Evolutionary conservation across 805 yeast genomes (phyloP).

Genomic region (Saccharomycopsis microspora): DNA sequence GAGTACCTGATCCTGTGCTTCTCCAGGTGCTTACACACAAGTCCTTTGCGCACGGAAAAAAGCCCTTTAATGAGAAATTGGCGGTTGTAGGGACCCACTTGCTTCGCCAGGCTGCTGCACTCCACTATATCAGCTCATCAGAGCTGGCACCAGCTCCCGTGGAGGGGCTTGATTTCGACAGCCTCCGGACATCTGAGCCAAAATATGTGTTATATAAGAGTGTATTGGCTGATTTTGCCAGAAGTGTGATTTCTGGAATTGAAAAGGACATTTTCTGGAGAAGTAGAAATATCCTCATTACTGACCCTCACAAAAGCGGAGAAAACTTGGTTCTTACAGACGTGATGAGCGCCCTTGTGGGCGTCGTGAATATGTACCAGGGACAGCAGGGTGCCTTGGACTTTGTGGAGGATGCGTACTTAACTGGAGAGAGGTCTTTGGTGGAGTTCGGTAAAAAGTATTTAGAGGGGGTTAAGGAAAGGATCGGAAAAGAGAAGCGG

Average conservation of each 20-base stretch:
- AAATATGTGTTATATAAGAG: conserved; percentile 40
- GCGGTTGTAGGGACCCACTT: conserved; percentile 60
- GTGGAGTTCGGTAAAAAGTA: background rate
- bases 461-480: too few relatives aligned
- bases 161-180: conserved; percentile 41
- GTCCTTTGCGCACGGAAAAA: conserved; percentile 84
- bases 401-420: conserved; percentile 43
- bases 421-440: conserved; percentile 21
- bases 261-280: conserved; percentile 57
- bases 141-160: conserved; percentile 23
- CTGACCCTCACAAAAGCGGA: conserved; percentile 38
- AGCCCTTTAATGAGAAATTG: conserved; percentile 83
- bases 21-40: conserved; percentile 86
- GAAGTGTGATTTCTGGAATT: conserved; percentile 28
- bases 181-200: conserved; percentile 45
- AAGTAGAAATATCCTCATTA: conserved; percentile 36
- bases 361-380: conserved; percentile 52
- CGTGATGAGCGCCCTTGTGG: conserved; percentile 50
- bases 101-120: conserved; percentile 30
- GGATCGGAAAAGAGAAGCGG: too few relatives aligned
- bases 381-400: conserved; percentile 49
- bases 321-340: conserved; percentile 44
- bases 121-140: conserved; percentile 19
- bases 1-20: conserved; percentile 35
- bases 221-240: conserved; percentile 41